Evolutionary conservation across 257 asterid genomes (phyloP).

Genomic region (Solanum rostratum): DNA sequence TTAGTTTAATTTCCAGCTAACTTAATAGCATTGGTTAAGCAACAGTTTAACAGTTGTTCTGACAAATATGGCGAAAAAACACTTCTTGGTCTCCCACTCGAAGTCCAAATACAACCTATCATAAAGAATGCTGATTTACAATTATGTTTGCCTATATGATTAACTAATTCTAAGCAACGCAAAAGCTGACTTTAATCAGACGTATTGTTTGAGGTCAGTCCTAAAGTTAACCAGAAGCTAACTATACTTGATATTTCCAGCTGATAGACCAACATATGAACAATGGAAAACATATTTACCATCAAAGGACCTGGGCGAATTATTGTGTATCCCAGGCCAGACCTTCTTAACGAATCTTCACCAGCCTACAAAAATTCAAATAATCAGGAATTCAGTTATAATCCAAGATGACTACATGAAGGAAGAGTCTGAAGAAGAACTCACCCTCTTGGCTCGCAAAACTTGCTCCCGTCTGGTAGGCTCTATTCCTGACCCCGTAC

Average conservation of each 20-base stretch:
- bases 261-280: background rate
- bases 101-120: background rate
- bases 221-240: background rate
- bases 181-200: background rate
- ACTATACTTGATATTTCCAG: background rate
- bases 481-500: constrained; percentile 92
- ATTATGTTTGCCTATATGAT: background rate
- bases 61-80: background rate
- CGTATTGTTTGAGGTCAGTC: background rate
- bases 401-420: background rate
- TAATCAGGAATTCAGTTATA: background rate
- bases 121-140: background rate
- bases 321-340: constrained; percentile 96
- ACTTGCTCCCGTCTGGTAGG: constrained; percentile 80
- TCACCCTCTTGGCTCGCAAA: constrained; percentile 82
- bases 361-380: constrained; percentile 49
- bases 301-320: constrained; percentile 89
- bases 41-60: background rate
- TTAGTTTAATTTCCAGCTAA: background rate
- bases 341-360: constrained; percentile 81
- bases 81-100: background rate
- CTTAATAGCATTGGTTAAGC: background rate
- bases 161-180: background rate
- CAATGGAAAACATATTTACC: constrained; percentile 29
- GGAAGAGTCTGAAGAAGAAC: background rate